phyloP scores from a whole-genome alignment of 2,329 filamentous ascomycete species.

The Hymenoscyphus fraxineus region DNA sequence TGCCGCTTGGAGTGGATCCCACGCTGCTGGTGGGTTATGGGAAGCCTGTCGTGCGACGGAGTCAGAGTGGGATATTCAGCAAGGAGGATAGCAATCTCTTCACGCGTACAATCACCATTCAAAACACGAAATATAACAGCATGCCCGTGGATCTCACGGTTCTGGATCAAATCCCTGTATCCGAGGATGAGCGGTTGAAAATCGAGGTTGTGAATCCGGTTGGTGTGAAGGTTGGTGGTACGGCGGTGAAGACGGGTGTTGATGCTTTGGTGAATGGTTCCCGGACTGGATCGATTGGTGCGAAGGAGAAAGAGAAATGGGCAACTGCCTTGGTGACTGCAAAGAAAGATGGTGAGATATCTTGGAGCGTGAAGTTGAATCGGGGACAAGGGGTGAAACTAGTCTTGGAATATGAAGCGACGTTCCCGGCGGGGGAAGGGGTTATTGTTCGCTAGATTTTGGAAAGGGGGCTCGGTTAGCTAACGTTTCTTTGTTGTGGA shows the following conservation, averaged over 20 bases:
- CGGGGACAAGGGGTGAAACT: slow-evolving; percentile 55
- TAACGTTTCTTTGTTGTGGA: no score
- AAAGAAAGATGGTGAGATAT: slow-evolving; percentile 54
- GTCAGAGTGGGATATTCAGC: slow-evolving; percentile 49
- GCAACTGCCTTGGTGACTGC: slow-evolving; percentile 51
- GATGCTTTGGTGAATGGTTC: slow-evolving; percentile 9
- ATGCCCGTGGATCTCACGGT: slow-evolving; percentile 45
- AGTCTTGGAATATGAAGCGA: slow-evolving; percentile 58
- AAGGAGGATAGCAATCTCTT: slow-evolving; percentile 52
- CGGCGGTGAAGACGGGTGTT: slow-evolving; percentile 38
- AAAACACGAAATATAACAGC: slow-evolving; percentile 46
- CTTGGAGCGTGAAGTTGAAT: slow-evolving; percentile 56
- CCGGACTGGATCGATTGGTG: slow-evolving; percentile 13
- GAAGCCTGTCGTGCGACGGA: slow-evolving; percentile 51
- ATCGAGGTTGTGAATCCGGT: slow-evolving; percentile 49
- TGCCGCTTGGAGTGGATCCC: slow-evolving; percentile 58
- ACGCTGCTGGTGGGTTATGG: slow-evolving; percentile 52
- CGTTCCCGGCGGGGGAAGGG: slow-evolving; percentile 49
- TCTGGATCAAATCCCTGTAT: slow-evolving; percentile 59
- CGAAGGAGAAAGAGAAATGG: slow-evolving; percentile 41
- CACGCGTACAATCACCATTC: slow-evolving; percentile 45
- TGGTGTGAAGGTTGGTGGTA: slow-evolving; percentile 43
- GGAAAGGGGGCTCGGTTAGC: no score
- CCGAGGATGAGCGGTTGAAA: slow-evolving; percentile 54
- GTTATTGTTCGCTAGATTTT: slow-evolving; percentile 28